phyloP scores from a whole-genome alignment of 352 stramenopile species.

The Globisporangium viniferum region DNA sequence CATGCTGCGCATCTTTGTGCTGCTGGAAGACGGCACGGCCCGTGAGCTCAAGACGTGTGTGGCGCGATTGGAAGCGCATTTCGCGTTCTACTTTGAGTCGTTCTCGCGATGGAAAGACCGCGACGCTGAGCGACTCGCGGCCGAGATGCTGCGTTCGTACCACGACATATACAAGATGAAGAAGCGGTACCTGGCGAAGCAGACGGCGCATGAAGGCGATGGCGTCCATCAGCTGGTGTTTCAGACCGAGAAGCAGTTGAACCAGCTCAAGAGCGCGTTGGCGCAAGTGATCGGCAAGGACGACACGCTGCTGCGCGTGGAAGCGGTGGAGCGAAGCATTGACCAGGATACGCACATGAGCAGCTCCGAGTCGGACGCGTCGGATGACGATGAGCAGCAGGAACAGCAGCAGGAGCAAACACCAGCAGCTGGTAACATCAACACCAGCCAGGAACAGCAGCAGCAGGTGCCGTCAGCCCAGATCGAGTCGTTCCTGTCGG shows the following conservation, averaged over 20 bases:
- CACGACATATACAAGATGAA: slow-evolving; percentile 44
- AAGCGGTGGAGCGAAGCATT: slow-evolving; percentile 29
- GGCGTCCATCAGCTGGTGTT: slow-evolving; percentile 48
- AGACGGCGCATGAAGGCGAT: slow-evolving; percentile 33
- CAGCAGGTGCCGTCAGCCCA: slow-evolving; percentile 20
- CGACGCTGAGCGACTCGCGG: slow-evolving; percentile 50
- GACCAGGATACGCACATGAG: slow-evolving; percentile 26
- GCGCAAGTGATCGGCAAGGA: slow-evolving; percentile 53
- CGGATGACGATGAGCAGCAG: slow-evolving; percentile 24
- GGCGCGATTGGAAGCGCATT: slow-evolving; percentile 42
- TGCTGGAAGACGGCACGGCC: slow-evolving; percentile 30
- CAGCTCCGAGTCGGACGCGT: slow-evolving; percentile 6
- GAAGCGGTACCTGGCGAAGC: slow-evolving; percentile 37
- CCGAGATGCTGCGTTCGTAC: slow-evolving; percentile 56
- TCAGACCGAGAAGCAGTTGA: slow-evolving; percentile 62
- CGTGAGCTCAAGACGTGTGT: slow-evolving; percentile 43
- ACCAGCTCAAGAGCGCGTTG: slow-evolving; percentile 50
- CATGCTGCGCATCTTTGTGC: slow-evolving; percentile 33
- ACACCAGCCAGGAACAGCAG: background rate
- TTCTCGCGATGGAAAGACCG: slow-evolving; percentile 61
- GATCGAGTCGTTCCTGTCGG: slow-evolving; percentile 43
- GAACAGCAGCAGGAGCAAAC: slow-evolving; percentile 7
- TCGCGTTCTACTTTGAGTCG: slow-evolving; percentile 65
- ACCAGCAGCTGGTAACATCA: background rate
- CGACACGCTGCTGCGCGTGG: slow-evolving; percentile 29